A percentile compares a stretch with the other conserved stretches of the same genome.
phyloP scores from a whole-genome alignment of 352 stramenopile species.

The Phytophthora chlamydospora region DNA sequence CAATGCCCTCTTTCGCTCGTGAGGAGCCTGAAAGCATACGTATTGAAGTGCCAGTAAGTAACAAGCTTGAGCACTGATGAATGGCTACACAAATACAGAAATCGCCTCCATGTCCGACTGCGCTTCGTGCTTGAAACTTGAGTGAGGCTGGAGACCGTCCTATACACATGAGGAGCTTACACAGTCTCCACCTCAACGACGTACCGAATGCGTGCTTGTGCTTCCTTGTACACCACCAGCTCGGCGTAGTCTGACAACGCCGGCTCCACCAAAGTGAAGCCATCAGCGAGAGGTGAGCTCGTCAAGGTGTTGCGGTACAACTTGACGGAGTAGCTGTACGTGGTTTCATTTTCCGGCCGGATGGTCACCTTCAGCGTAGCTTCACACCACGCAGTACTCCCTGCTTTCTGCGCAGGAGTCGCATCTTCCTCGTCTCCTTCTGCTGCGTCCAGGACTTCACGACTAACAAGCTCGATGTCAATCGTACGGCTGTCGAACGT shows the following conservation, averaged over 20 bases:
- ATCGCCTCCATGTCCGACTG: no score
- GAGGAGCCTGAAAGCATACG: no score
- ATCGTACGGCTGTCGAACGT: constrained; percentile 34
- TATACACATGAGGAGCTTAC: background rate
- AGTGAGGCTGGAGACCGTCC: no score
- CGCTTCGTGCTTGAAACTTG: no score
- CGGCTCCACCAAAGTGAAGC: constrained; percentile 24
- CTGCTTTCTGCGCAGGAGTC: constrained; percentile 3
- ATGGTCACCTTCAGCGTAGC: constrained; percentile 36
- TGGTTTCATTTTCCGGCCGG: constrained; percentile 12
- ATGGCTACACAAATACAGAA: no score
- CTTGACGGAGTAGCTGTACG: constrained; percentile 51
- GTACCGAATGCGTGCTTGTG: constrained; percentile 75
- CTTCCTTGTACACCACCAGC: constrained; percentile 80
- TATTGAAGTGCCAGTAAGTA: no score
- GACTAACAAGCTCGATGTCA: constrained; percentile 54
- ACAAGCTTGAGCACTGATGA: no score
- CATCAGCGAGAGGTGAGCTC: constrained; percentile 15
- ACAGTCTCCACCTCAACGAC: constrained; percentile 71
- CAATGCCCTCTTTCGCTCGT: no score
- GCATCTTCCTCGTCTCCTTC: constrained; percentile 10
- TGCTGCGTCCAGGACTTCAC: constrained; percentile 2
- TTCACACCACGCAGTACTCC: constrained; percentile 31
- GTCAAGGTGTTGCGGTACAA: constrained; percentile 57
- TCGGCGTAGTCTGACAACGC: constrained; percentile 56